Conservation (phyloP, 2,329 filamentous ascomycete species). For the Scolecobasidium constrictum region DNA sequence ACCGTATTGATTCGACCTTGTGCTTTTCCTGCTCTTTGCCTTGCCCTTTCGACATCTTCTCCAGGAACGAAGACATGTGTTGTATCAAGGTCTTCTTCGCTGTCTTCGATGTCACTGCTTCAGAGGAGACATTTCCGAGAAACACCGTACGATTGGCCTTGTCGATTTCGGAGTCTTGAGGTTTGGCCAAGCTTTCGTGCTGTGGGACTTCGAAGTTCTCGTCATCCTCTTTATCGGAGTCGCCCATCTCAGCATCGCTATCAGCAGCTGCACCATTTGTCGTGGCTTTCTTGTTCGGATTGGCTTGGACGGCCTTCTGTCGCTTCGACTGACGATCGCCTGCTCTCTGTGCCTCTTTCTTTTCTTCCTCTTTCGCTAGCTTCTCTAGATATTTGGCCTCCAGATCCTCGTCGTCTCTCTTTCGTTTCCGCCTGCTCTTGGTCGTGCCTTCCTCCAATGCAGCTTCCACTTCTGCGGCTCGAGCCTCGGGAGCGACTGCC, state of each 20-base stretch:
- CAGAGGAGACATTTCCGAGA: slow-evolving; percentile 76
- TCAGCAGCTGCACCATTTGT: slow-evolving; percentile 15
- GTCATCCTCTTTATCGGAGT: slow-evolving; percentile 28
- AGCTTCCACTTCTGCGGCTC: slow-evolving; percentile 13
- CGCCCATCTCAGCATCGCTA: slow-evolving; percentile 16
- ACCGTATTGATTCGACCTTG: slow-evolving; percentile 83
- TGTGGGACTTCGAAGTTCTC: slow-evolving; percentile 42
- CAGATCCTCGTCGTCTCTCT: slow-evolving; percentile 52
- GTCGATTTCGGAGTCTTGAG: slow-evolving; percentile 52
- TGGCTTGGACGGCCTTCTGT: slow-evolving; percentile 16
- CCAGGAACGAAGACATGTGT: slow-evolving; percentile 69
- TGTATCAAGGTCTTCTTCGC: slow-evolving; percentile 66
- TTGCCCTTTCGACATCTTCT: slow-evolving; percentile 33
- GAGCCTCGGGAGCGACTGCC: slow-evolving; percentile 14
- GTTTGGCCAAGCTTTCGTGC: slow-evolving; percentile 37
- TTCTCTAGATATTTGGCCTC: slow-evolving; percentile 61
- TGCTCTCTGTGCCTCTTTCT: slow-evolving; percentile 21
- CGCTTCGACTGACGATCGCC: slow-evolving; percentile 25
- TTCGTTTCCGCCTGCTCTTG: slow-evolving; percentile 40
- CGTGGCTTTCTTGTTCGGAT: slow-evolving; percentile 4
- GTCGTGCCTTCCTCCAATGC: not conserved
- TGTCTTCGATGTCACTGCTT: slow-evolving; percentile 71
- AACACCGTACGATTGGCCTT: slow-evolving; percentile 88
- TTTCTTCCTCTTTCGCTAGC: slow-evolving; percentile 39
- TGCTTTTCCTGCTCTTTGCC: slow-evolving; percentile 42